These are phyloP conservation scores for Haplographium delicatum DNA, from an alignment of 495 filamentous ascomycete species.

Conservation along the genomic window DNA sequence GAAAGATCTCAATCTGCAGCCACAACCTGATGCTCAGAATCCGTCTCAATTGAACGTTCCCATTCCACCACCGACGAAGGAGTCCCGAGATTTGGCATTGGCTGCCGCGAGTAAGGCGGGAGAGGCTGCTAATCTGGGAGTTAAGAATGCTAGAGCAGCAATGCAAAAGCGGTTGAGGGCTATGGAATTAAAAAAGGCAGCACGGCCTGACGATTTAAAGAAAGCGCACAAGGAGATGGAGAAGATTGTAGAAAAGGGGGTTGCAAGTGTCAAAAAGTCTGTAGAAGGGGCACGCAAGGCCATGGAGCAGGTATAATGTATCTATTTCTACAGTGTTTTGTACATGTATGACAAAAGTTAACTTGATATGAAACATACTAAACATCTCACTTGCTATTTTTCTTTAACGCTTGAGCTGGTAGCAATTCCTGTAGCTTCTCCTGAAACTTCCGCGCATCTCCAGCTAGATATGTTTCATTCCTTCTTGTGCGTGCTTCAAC, in stretches of 20 bases:
- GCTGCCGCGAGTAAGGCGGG: conserved; percentile 54
- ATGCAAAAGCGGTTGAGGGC: conserved; percentile 63
- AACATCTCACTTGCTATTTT: conserved; percentile 2
- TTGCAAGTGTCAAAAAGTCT: conserved; percentile 59
- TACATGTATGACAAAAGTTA: conserved; percentile 18
- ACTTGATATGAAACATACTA: conserved; percentile 14
- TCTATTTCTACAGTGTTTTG: conserved; percentile 22
- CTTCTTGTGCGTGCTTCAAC: conserved; percentile 31
- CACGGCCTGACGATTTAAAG: conserved; percentile 59
- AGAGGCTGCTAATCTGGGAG: conserved; percentile 48
- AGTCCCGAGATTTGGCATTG: conserved; percentile 48
- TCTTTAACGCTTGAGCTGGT: background rate
- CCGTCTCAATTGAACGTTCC: conserved; percentile 65
- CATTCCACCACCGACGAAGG: conserved; percentile 64
- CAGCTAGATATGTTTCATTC: conserved; percentile 35
- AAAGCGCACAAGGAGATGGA: conserved; percentile 66
- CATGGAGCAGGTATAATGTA: conserved; percentile 37
- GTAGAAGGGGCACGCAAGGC: conserved; percentile 62
- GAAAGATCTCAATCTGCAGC: conserved; percentile 61
- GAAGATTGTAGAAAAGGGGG: conserved; percentile 65
- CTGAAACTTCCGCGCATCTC: conserved; percentile 28
- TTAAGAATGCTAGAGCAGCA: conserved; percentile 49
- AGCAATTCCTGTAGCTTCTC: conserved; percentile 32
- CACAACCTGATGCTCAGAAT: conserved; percentile 63
- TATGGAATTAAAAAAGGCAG: conserved; percentile 49